Evolutionary conservation across 352 stramenopile species (phyloP), one percentile per base, ranked within the genome.

Genomic region (Thalassiosira hispida): DNA sequence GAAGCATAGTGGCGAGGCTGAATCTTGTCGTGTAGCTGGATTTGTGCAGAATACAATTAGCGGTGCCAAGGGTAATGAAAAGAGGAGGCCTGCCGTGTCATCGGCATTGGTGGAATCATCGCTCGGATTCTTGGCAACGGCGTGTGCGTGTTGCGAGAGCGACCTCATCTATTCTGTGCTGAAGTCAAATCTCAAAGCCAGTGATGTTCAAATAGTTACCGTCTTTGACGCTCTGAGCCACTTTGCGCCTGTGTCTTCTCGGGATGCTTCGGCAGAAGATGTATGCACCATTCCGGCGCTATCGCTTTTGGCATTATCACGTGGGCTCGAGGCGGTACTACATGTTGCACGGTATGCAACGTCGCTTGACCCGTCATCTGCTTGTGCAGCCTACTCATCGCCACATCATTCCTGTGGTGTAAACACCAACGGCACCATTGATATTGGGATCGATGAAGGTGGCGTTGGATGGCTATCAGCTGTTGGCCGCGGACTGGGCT

Each of bases 161-260:
- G 77, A 85, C 62, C n/a, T 85, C 12, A 65, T 85, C 8, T 78
- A 85, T 68, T 68, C 59, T 31, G 69, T 78, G 23, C n/a, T 85
- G 0, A 60, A 65, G 33, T 35, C 52, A n/a, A 23, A 61, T 35
- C 25, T 78, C 0, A 46, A 46, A 40, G 55, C 40, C 23, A 44
- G 33, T 0, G 33, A 55, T 27, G 31, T 5, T 2, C 29, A 29
- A 22, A 20, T 31, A 31, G 27, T 70, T 18, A 69, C 57, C 25
- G 53, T 78, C 20, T 71, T 85, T 56, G 70, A 85, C 64, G 65
- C 59, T 25, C 18, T 85, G 1, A 35, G 23, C 42, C 27, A 66
- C 3, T 76, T 78, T 25, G 49, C 77, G 44, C 69, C 69, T 12
- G 40, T 47, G 3, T 42, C 59, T 22, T 44, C 25, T 6, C 22